Evolutionary conservation across 345 rosid genomes (phyloP), one percentile per base, ranked within the genome.

Genomic region (Hevea brasiliensis): DNA sequence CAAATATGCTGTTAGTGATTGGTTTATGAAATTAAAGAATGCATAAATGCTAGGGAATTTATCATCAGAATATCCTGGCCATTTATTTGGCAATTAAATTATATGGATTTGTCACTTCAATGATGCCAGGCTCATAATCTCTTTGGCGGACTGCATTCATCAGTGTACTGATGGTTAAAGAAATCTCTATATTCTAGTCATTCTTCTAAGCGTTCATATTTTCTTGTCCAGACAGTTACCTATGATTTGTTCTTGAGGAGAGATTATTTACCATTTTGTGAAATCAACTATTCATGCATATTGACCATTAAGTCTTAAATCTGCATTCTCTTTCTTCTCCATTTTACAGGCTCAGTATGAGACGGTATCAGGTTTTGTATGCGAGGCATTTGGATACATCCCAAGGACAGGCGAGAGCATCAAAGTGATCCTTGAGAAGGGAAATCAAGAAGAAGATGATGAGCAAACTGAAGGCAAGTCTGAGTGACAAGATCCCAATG

Each of bases 381-480:
- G 99, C 3, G 99, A 95, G 79, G 94, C 92, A 78, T 95, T 95
- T 86, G 99, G 99, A 72, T 95, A 91, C 74, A 95, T 95, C 68
- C 99, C 98, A 54, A 87, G 90, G 88, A 95, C 97, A 35, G 98
- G 99, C 35, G 99, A 95, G 82, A 89, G 87, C 65, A 79, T 95
- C 70, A 89, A 84, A 68, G 90, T 93, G 70, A 87, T 87, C 47
- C 87, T 95, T 48, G 91, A 89, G 79, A 95, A 88, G 87, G 98
- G 85, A 78, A 85, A 81, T 77, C 78, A 84, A 81, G 96, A 94
- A 77, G 97, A 91, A 54, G 82, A 84, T 60, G 82, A 82, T 73
- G 92, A 90, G 40, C 79, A 84, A 53, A 71, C 77, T 20, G 93
- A 91, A 80, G 84, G 75, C 82, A 89, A 84, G 82, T 80, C 94